Base-by-base conservation (phyloP, 2,329 filamentous ascomycete genomes). In the Phaeosphaeriaceae sp. region DNA sequence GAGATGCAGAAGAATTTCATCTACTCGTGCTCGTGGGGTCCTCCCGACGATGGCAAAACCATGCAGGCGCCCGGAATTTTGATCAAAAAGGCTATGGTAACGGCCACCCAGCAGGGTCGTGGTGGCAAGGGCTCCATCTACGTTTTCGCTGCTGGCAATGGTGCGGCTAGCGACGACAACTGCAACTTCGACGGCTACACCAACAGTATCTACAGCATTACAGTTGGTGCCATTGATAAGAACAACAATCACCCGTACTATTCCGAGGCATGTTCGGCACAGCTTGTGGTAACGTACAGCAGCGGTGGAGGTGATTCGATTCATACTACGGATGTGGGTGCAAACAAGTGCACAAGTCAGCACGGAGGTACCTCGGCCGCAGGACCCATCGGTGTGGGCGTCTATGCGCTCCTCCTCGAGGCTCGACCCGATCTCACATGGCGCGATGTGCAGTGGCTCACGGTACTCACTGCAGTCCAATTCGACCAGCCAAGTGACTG, bases 141-240 rank as follows among this genome's bases (percentile, higher is more conserved):
- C 72, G 95, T 99, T 54, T 99, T 99, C 78, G 95, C 95, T 45
- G 93, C 94, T 65, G 95, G 95, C 58, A 99, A 99, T 73, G 95
- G 95, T 57, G 96, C 94, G 10, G 83, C 84, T 3, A 87, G 83
- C 63, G 93, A 91, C 48, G 95, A 99, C 77, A 98, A 99, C 79
- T 99, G 95, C 85, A 99, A 99, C 77, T 99, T 99, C 76, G 95
- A 99, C 74, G 95, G 95, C 41, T 99, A 99, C 79, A 99, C 95
- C 58, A 99, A 99, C 82, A 97, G 93, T 75, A 99, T 99, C 69
- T 99, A 98, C 84, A 97, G 93, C 76, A 95, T 99, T 69, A 97
- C 93, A 0, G 93, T 99, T 19, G 95, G 95, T 40, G 94, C 94
- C 33, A 90, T 99, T 61, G 93, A 97, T 75, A 86, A 92, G 58